Evolutionary conservation across 1,139 yeast genomes (phyloP), one percentile per base, ranked within the genome.

Genomic region (Sugiyamaella grinbergsii): DNA sequence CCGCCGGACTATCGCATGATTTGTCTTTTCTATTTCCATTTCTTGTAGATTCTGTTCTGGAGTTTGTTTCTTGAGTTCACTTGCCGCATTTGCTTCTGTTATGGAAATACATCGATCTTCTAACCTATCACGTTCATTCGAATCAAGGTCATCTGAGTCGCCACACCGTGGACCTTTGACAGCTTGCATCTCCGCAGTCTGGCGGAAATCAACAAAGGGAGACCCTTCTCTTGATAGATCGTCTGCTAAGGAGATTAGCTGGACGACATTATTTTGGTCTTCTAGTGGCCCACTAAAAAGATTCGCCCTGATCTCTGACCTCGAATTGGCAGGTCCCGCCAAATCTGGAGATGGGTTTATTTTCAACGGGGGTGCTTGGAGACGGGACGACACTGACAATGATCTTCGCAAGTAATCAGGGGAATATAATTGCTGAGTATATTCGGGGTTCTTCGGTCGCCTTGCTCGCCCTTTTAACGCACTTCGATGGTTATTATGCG

Each of bases 341-440:
- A 13, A 15, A 23, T 23, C 34, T 28, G 33, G 18, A 11, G 39
- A 31, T 18, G 46, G 41, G 11, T 41, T 31, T 15, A 15, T 41
- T 20, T 31, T 41, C 11, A 31, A 7, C 20, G 37, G 33, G 13
- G 11, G 34, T 31, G 28, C 5, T 5, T 20, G 34, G 19, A 24
- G 28, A 36, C 11, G 26, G 13, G 40, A 36, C n/a, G 45, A 22
- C 11, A 26, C 33, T 2, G 52, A 44, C 16, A 55, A 49, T 7
- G 58, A 48, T 29, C 59, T 23, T 20, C 46, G 54, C 39, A 58
- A 40, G 28, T 51, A 55, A 13, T 54, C 59, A n/a, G 61, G 61
- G 10, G 61, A 58, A 42, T 54, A 56, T 32, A 58, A 34, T 19
- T 53, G 54, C 40, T 53, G 51, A 11, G 49, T 34, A 10, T 42